Percentiles rank a stretch among this genome's conserved stretches.
Conservation (phyloP, 345 rosid species). For the Rhodamnia argentea region DNA sequence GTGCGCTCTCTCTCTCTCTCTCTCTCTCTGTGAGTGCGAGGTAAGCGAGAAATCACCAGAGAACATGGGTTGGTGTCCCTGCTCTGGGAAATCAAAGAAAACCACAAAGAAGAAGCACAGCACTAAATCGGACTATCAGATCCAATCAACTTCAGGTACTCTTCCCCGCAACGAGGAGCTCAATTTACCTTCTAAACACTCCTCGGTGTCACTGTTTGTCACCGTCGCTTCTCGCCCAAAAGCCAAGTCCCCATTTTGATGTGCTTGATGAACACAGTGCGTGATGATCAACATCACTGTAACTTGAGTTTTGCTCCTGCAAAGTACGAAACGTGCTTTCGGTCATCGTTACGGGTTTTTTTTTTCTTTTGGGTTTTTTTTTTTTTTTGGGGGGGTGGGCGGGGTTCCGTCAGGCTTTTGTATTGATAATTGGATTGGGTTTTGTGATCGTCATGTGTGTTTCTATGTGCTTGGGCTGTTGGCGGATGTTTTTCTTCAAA, state of each 20-base stretch:
- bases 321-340: background rate
- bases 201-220: background rate
- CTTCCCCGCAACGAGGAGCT: background rate
- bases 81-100: constrained; percentile 33
- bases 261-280: background rate
- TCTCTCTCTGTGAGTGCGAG: background rate
- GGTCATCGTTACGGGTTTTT: background rate
- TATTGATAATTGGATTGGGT: background rate
- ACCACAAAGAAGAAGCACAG: constrained; percentile 17
- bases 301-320: background rate
- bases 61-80: constrained; percentile 36
- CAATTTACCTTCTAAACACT: background rate
- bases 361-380: no score
- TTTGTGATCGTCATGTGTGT: background rate
- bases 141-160: constrained; percentile 47
- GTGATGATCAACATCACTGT: background rate
- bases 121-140: constrained; percentile 26
- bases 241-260: background rate
- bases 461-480: background rate
- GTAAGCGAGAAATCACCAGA: background rate
- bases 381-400: no score
- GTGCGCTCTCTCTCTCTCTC: background rate
- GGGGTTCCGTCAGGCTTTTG: no score
- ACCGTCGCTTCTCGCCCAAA: background rate
- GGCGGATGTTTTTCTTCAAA: background rate